phyloP scores from a whole-genome alignment of 768 basidiomycete genomes.

The Lenzites betulinus region DNA sequence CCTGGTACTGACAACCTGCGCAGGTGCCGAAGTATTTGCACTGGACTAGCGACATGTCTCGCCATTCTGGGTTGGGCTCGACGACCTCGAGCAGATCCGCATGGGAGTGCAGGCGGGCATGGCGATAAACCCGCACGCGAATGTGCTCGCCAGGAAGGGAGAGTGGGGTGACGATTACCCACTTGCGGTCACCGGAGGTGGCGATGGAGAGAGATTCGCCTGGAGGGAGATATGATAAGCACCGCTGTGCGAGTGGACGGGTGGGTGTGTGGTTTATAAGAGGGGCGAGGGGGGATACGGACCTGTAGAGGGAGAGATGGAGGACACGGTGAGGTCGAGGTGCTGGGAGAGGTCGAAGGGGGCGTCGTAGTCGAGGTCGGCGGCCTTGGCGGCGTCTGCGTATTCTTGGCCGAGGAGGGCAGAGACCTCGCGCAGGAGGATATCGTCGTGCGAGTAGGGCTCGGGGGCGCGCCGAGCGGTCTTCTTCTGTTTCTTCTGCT shows the following conservation, averaged over 20 bases:
- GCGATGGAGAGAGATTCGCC: constrained; percentile 69
- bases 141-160: constrained; percentile 83
- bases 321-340: constrained; percentile 62
- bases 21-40: constrained; percentile 91
- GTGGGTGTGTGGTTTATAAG: background rate
- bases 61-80: constrained; percentile 58
- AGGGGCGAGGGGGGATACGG: constrained; percentile 22
- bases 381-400: constrained; percentile 50
- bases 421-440: constrained; percentile 71
- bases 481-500: constrained; percentile 36
- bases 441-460: constrained; percentile 70
- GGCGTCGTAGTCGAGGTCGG: constrained; percentile 54
- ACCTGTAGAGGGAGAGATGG: constrained; percentile 62
- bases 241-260: background rate
- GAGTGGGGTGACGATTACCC: constrained; percentile 86
- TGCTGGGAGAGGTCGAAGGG: constrained; percentile 59
- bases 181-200: constrained; percentile 51
- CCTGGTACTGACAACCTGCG: constrained; percentile 95
- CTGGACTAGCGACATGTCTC: constrained; percentile 64
- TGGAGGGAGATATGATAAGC: constrained; percentile 30
- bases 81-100: constrained; percentile 74
- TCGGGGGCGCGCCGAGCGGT: constrained; percentile 50
- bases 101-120: constrained; percentile 69
- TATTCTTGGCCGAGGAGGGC: constrained; percentile 62
- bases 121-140: constrained; percentile 69